phyloP scores from a whole-genome alignment of 371 early-diverging fungal genomes.

The Saksenaea oblongispora region DNA sequence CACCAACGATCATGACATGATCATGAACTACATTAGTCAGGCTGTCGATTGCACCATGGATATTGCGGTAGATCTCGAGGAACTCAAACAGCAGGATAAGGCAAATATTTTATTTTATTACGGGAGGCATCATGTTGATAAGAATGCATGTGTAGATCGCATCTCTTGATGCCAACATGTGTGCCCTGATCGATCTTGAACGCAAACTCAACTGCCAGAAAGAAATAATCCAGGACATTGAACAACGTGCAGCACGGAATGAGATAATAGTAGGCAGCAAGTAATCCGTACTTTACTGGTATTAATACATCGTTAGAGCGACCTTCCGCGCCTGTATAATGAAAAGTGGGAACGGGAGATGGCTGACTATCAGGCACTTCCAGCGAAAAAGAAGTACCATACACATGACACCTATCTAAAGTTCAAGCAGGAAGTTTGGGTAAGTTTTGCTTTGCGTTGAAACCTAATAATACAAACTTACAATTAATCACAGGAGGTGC shows the following conservation, averaged over 20 bases:
- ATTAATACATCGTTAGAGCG: conserved; percentile 1
- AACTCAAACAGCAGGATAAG: conserved; percentile 4
- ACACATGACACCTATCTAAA: conserved; percentile 3
- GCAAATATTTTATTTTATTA: background rate
- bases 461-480: background rate
- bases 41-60: conserved; percentile 9
- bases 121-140: background rate
- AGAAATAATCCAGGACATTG: conserved; percentile 5
- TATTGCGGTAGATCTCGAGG: conserved; percentile 20
- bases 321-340: background rate
- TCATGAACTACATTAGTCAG: conserved; percentile 7
- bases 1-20: conserved; percentile 5
- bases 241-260: background rate
- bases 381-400: conserved; percentile 7
- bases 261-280: background rate
- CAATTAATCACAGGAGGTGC: conserved; percentile 21
- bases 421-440: conserved; percentile 17
- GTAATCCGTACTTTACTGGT: no score
- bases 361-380: background rate
- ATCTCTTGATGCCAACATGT: conserved; percentile 5
- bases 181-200: conserved; percentile 16
- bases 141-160: background rate
- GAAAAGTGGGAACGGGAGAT: background rate
- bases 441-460: background rate
- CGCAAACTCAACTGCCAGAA: conserved; percentile 9